Evolutionary conservation across 129 eudicot species (phyloP).

Genomic region (Chrysanthemum seticuspe): DNA sequence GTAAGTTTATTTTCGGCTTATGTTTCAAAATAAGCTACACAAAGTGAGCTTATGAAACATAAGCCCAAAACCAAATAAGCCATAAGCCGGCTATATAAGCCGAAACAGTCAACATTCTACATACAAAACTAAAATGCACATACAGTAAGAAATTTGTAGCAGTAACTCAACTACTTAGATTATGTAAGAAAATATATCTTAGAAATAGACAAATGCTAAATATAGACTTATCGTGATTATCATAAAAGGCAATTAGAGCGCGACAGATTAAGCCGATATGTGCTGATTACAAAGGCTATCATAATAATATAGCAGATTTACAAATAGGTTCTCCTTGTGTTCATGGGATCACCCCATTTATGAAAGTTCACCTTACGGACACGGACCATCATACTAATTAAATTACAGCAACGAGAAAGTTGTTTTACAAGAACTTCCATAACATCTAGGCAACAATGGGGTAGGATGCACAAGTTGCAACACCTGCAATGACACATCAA

Average conservation of each 20-base stretch:
- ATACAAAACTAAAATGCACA: too few relatives aligned
- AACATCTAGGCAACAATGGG: slow-evolving; percentile 64
- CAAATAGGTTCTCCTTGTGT: slow-evolving; percentile 24
- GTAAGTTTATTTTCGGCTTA: too few relatives aligned
- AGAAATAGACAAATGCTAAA: neutral
- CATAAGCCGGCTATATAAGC: too few relatives aligned
- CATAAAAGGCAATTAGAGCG: neutral
- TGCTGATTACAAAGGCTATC: slow-evolving; percentile 3
- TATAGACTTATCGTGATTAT: neutral
- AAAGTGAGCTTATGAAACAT: too few relatives aligned
- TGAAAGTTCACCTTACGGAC: slow-evolving; percentile 18
- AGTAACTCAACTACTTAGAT: neutral
- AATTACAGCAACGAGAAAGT: slow-evolving; percentile 13
- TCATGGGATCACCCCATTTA: slow-evolving; percentile 16
- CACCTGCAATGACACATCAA: slow-evolving; percentile 53
- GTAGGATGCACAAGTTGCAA: slow-evolving; percentile 98
- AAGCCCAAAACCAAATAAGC: too few relatives aligned
- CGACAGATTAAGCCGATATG: neutral
- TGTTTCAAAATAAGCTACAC: too few relatives aligned
- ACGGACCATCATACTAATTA: neutral
- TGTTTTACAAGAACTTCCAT: slow-evolving; percentile 1
- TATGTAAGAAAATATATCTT: neutral
- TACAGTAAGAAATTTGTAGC: neutral
- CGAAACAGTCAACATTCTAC: too few relatives aligned
- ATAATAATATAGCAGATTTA: slow-evolving; percentile 17